phyloP scores from a whole-genome alignment of 352 stramenopile genomes.

The Globisporangium polare region DNA sequence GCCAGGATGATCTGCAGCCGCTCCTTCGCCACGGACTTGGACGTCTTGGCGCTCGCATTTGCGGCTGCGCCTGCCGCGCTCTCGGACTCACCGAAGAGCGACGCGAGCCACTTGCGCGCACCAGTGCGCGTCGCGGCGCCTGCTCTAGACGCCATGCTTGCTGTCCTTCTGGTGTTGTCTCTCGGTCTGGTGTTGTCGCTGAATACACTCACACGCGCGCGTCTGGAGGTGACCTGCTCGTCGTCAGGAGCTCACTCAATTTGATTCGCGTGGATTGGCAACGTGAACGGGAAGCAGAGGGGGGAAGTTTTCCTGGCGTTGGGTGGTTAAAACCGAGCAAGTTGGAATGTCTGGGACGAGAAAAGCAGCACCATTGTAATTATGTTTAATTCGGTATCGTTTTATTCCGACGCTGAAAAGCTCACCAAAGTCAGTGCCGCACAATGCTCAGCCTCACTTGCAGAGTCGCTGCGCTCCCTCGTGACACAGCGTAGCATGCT shows the following conservation, averaged over 20 bases:
- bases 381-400: neutral
- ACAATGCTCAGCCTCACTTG: too few relatives aligned
- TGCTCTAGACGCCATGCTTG: constrained; percentile 41
- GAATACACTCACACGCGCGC: neutral
- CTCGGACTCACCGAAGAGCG: constrained; percentile 60
- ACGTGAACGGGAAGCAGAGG: neutral
- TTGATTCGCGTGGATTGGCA: constrained; percentile 6
- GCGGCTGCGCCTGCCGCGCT: constrained; percentile 17
- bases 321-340: neutral
- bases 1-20: constrained; percentile 87
- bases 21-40: constrained; percentile 85
- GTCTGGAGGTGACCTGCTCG: constrained; percentile 1
- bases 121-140: constrained; percentile 41
- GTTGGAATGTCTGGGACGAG: neutral
- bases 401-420: neutral
- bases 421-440: too few relatives aligned
- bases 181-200: neutral
- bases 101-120: constrained; percentile 79
- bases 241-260: neutral
- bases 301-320: neutral
- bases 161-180: neutral
- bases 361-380: neutral
- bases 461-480: too few relatives aligned
- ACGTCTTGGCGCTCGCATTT: constrained; percentile 27
- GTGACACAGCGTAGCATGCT: too few relatives aligned